Base-by-base conservation (phyloP, 139 green algal genomes). In the Chlorella vulgaris region DNA sequence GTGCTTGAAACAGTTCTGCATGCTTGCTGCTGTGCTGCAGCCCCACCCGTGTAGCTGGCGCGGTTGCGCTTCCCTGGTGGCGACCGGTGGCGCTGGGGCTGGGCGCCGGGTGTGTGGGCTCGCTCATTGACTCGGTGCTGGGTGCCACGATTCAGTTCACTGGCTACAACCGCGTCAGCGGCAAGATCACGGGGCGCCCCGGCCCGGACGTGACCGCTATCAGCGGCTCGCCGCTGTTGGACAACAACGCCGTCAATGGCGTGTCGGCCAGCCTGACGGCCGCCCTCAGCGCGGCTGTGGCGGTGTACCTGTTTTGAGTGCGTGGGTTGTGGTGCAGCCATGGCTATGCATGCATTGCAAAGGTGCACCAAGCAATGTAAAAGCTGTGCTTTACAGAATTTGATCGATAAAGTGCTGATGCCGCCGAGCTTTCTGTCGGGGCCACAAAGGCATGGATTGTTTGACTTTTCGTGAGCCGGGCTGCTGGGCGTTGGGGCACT, bases 101-200 rank as follows among this genome's bases (percentile, higher is more conserved):
- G 4, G 76, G 88, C 13, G 94, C 88, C 10, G 96, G 96, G 10
- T 70, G 99, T 31, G 21, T 93, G 6, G 94, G 94, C 2, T 97
- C 92, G 3, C 60, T 99, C 38, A 43, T 99, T 4, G 96, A 99
- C 83, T 98, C 92, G 0, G 18, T 98, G 6, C 87, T 99, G 31
- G 96, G 96, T 0, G 96, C 96, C 24, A 97, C 95, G 0, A 31
- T 99, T 24, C 96, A 99, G 85, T 98, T 94, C 83, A 95, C 89
- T 7, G 94, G 96, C 0, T 94, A 90, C 80, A 92, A 96, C 69
- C 28, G 62, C 0, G 29, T 51, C 0, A 89, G 61, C 0, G n/a
- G 69, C 0, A 85, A 88, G 31, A 76, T 96, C 18, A 92, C 88
- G 19, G 74, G 81, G 36, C 88, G 74, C 24, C 76, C 42, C 7